Base-by-base conservation (phyloP, 1,139 yeast species). In the Sugiyamaella sp. region DNA sequence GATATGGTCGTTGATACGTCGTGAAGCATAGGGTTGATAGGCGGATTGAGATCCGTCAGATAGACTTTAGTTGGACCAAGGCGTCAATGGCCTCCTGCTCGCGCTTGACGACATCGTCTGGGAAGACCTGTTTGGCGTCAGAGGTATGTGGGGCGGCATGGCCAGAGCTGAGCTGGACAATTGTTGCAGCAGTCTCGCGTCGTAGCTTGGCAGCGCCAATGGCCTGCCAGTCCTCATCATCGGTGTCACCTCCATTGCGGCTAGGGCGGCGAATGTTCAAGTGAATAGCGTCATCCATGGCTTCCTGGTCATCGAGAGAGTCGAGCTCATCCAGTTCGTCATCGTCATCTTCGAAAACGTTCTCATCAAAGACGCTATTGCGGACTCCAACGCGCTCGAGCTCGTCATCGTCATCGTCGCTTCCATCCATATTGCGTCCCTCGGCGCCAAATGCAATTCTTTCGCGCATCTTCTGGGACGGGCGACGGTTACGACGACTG, bases 201-300 rank as follows among this genome's bases (percentile, higher is more conserved):
- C 76, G 69, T 46, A 73, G 61, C 29, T 71, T 64, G 37, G 68
- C 85, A 0, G 97, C 89, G 1, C 97, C 97, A 52, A 90, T 85
- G 0, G 89, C 75, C 58, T 84, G 88, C 98, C 98, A 90, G 71
- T 90, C 97, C 69, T 90, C 98, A 66, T 91, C 97, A 70, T 90
- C 98, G 0, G 96, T 89, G 63, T 88, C 85, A 12, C 57, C 60
- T 8, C 53, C 46, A 38, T 40, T 35, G 19, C 53, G 55, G 37
- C 44, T 46, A 45, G 37, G 44, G 6, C 56, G 50, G 12, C 55
- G 49, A 40, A 47, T 3, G 47, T 21, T 32, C n/a, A 38, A 32
- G 29, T 46, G 51, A 19, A 51, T 54, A 20, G 55, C 51, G 46
- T 42, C 56, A 16, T 49, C 53, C 42, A 47, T 25, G 21, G 50